Evolutionary conservation across 2,329 filamentous ascomycete genomes (phyloP), one percentile per base, ranked within the genome.

Genomic region (Xylariomycetidae sp.): DNA sequence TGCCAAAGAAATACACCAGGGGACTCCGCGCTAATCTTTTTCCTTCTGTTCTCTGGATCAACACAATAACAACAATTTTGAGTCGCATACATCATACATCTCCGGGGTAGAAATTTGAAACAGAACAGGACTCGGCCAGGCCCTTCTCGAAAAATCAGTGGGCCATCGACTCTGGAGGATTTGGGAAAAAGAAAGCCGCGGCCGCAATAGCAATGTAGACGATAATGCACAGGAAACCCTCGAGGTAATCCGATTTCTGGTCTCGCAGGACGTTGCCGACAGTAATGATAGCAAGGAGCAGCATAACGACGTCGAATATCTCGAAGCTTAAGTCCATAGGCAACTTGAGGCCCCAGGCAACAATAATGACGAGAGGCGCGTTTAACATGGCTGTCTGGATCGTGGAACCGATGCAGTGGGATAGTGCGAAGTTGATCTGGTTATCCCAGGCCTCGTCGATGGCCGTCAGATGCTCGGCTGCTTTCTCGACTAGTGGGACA

Each of bases 341-440:
- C 48, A 79, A 79, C 37, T 63, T 61, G 22, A 88, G 62, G 15
- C 84, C 82, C 88, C 89, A 96, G 27, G 83, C 86, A 30, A 94
- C 82, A 23, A 95, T 70, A 20, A 94, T 79, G 6, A 87, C 80
- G 4, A 95, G 72, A 0, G 89, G 88, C 0, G 82, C 87, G 56
- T 94, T 95, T 54, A 95, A 79, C 19, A 95, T 73, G 1, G 88
- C 87, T 0, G 89, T 96, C 62, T 95, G 89, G 38, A 95, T 82
- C 1, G 85, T 90, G 3, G 88, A 82, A 29, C 87, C 88, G 26
- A 95, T 77, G 33, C 92, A 85, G 57, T 95, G 88, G 27, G 85
- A 84, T 16, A 92, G 71, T 0, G 87, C 86, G 59, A 89, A 82
- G 64, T 92, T 92, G 71, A 89, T 88, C 55, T 83, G 80, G 54